Percentiles rank a stretch among this genome's conserved stretches.
phyloP scores from a whole-genome alignment of 371 early-diverging fungal species.

The Capillidium rhysosporum region DNA sequence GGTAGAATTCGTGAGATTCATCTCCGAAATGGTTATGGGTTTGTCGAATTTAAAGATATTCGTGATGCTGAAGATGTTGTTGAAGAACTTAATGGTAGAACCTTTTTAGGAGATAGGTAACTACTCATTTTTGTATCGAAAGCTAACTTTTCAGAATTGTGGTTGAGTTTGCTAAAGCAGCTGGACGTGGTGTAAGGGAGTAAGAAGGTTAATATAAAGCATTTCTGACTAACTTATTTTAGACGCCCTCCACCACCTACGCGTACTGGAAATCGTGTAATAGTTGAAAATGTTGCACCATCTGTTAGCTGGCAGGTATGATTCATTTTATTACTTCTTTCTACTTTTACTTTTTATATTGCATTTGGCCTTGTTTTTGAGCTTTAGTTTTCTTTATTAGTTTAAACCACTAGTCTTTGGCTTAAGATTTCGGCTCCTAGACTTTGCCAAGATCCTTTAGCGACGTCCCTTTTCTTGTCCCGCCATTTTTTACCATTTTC shows the following conservation, averaged over 20 bases:
- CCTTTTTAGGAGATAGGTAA: constrained; percentile 57
- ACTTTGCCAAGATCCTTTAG: too few species aligned
- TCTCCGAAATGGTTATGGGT: constrained; percentile 50
- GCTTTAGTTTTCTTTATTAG: constrained; percentile 6
- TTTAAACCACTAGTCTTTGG: not conserved
- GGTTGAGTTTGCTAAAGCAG: not conserved
- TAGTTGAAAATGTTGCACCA: constrained; percentile 46
- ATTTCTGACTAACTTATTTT: not conserved
- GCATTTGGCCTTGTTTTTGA: constrained; percentile 5
- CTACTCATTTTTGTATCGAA: not conserved
- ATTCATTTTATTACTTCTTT: constrained; percentile 4
- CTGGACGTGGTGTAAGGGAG: not conserved
- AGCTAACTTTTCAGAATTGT: not conserved
- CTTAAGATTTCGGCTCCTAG: not conserved
- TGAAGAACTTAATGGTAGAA: constrained; percentile 40
- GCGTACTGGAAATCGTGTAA: constrained; percentile 35
- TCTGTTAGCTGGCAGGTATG: constrained; percentile 64
- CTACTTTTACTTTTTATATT: constrained; percentile 7
- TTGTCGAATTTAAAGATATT: constrained; percentile 47
- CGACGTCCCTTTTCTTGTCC: not conserved
- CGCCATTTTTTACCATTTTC: not conserved
- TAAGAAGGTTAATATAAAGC: not conserved
- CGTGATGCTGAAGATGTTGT: constrained; percentile 59
- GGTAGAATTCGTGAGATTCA: constrained; percentile 52
- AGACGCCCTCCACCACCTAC: constrained; percentile 24